Percentiles rank a stretch among this genome's conserved stretches.
Evolutionary conservation across 1,139 yeast species (phyloP).

Genomic region (Sugiyamaella paludigena): DNA sequence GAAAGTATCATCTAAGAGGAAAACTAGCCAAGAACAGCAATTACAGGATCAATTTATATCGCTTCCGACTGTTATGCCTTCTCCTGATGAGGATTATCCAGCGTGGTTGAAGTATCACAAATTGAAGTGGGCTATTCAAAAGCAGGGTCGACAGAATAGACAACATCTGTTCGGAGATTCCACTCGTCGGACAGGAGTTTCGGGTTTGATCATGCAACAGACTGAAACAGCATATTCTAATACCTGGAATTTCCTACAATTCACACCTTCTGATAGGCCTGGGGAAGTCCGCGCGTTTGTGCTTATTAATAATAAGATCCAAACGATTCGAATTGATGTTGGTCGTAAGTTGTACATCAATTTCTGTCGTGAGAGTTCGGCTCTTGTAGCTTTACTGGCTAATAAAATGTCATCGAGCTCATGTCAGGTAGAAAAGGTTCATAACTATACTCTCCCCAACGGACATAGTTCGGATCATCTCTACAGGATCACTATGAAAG

Average conservation of each 20-base stretch:
- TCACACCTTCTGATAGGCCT: slow-evolving; percentile 53
- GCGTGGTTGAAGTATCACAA: slow-evolving; percentile 79
- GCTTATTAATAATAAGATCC: slow-evolving; percentile 67
- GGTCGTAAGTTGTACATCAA: slow-evolving; percentile 72
- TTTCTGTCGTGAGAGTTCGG: slow-evolving; percentile 43
- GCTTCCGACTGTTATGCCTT: slow-evolving; percentile 45
- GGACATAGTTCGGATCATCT: slow-evolving; percentile 59
- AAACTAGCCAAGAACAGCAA: slow-evolving; percentile 21
- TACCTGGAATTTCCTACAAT: slow-evolving; percentile 83
- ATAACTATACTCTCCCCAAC: slow-evolving; percentile 60
- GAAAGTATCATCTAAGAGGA: slow-evolving; percentile 23
- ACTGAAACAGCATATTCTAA: slow-evolving; percentile 71
- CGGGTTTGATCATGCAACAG: slow-evolving; percentile 68
- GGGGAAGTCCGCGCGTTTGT: slow-evolving; percentile 79
- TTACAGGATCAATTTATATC: slow-evolving; percentile 20
- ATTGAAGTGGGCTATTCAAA: slow-evolving; percentile 79
- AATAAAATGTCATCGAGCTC: slow-evolving; percentile 29
- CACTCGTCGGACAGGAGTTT: slow-evolving; percentile 40
- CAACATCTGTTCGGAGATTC: slow-evolving; percentile 70
- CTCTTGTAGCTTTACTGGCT: not conserved
- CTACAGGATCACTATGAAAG: slow-evolving; percentile 68
- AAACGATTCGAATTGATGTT: slow-evolving; percentile 66
- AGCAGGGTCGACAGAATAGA: slow-evolving; percentile 67
- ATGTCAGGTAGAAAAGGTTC: slow-evolving; percentile 59
- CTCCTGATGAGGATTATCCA: slow-evolving; percentile 68